Conservation (phyloP, 2,329 filamentous ascomycete species). For the Rachicladosporium sp. region DNA sequence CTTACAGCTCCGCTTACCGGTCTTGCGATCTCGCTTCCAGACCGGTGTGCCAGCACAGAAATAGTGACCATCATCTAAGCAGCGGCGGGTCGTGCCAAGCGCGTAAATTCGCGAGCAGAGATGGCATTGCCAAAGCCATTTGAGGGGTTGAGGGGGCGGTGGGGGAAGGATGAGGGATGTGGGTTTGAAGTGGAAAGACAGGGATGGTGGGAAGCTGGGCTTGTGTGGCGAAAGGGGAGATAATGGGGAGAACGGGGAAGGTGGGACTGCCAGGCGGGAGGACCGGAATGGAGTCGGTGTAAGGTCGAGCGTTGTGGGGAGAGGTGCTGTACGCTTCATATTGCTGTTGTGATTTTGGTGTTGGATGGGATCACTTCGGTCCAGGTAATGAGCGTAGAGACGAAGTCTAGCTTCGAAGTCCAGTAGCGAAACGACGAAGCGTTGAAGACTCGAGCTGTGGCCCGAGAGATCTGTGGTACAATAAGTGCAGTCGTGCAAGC, state of each 20-base stretch:
- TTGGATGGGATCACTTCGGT: conserved; percentile 1
- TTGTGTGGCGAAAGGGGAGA: conserved; percentile 12
- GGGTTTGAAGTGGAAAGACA: background rate
- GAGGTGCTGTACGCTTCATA: conserved; percentile 9
- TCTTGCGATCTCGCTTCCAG: conserved; percentile 22
- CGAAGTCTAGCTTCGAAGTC: no score
- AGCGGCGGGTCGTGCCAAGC: conserved; percentile 39
- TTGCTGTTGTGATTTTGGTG: conserved; percentile 1
- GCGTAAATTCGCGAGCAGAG: conserved; percentile 36
- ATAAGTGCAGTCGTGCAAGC: no score
- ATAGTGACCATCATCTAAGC: conserved; percentile 41
- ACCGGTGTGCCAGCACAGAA: conserved; percentile 39
- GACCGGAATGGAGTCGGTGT: conserved; percentile 31
- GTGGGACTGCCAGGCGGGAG: conserved; percentile 31
- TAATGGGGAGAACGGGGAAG: conserved; percentile 29
- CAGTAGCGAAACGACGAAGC: no score
- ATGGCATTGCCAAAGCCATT: conserved; percentile 44
- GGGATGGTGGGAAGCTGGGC: conserved; percentile 3
- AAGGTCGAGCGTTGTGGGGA: conserved; percentile 21
- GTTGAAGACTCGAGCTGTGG: no score
- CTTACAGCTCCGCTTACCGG: conserved; percentile 16
- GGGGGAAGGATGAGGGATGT: conserved; percentile 9
- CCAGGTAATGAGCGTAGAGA: background rate
- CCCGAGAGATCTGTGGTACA: no score
- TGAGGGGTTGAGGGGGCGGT: conserved; percentile 24